phyloP scores from a whole-genome alignment of 2,329 filamentous ascomycete species.

The Furcasterigmium sp. region DNA sequence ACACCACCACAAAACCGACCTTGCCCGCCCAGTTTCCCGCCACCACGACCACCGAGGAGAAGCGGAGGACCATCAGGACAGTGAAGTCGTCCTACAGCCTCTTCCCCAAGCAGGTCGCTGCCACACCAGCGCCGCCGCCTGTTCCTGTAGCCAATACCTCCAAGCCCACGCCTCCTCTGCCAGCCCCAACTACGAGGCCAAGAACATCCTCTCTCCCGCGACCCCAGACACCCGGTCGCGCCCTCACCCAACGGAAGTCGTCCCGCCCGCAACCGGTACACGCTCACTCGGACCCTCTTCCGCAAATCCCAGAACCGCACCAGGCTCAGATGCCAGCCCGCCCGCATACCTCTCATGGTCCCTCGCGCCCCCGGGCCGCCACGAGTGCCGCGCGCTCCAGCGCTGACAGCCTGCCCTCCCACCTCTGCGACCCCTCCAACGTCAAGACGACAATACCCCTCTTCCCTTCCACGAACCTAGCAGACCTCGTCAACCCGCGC shows the following conservation, averaged over 20 bases:
- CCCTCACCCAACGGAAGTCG: conserved; percentile 4
- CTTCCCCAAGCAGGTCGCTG: conserved; percentile 9
- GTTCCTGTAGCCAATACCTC: conserved; percentile 2
- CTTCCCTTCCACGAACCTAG: conserved; percentile 5
- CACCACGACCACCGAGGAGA: conserved; percentile 11
- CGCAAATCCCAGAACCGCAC: neutral
- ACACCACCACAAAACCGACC: conserved; percentile 8
- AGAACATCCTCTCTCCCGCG: conserved; percentile 2
- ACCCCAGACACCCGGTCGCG: conserved; percentile 2
- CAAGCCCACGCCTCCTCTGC: neutral
- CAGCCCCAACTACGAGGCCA: neutral
- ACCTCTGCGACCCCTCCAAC: neutral
- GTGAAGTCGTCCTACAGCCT: conserved; percentile 13
- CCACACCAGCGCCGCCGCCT: conserved; percentile 2
- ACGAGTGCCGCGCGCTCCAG: neutral
- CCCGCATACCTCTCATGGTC: conserved; percentile 9
- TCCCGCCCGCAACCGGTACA: conserved; percentile 11
- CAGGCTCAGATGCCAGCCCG: conserved; percentile 7
- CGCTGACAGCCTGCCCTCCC: neutral
- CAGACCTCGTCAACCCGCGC: conserved; percentile 9
- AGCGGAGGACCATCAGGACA: conserved; percentile 12
- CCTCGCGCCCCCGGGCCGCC: neutral
- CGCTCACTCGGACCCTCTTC: conserved; percentile 9
- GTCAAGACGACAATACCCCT: neutral
- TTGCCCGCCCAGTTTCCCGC: neutral